Conservation (phyloP, 2,329 filamentous ascomycete genomes). For the Fusarium newnesense region DNA sequence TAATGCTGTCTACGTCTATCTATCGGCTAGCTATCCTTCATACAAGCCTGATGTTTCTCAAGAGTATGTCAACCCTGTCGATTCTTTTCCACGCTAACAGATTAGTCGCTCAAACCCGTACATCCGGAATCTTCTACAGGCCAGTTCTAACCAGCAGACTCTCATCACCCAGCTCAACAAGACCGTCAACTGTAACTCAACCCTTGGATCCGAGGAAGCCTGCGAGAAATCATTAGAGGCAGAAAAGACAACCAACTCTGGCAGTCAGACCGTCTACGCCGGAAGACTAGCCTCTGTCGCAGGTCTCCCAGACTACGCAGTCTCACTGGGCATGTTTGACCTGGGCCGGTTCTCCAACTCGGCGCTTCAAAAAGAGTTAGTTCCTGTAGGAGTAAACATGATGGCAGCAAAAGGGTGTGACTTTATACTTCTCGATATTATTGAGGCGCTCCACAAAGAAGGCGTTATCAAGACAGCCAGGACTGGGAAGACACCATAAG, state of each 20-base stretch:
- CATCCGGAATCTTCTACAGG: not conserved
- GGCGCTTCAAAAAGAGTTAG: not conserved
- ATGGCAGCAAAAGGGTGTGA: constrained; percentile 18
- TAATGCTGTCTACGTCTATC: constrained; percentile 18
- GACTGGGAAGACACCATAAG: constrained; percentile 1
- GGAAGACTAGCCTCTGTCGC: constrained; percentile 14
- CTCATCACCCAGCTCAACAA: not conserved
- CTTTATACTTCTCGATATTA: constrained; percentile 19
- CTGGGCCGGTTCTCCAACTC: not conserved
- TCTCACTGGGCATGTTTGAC: constrained; percentile 18
- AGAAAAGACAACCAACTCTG: fast-evolving
- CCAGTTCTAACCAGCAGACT: fast-evolving
- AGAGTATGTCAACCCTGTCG: not conserved
- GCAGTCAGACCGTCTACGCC: not conserved
- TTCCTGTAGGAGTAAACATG: not conserved
- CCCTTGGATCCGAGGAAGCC: not conserved
- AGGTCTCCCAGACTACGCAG: constrained; percentile 18
- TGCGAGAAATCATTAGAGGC: not conserved
- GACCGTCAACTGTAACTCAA: constrained; percentile 13
- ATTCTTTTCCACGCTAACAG: not conserved
- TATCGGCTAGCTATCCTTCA: not conserved
- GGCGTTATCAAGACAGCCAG: constrained; percentile 5
- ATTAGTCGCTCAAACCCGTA: constrained; percentile 2
- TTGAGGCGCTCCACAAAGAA: constrained; percentile 1
- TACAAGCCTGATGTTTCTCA: constrained; percentile 24